Conservation (phyloP, 225 moss, liverwort and hornwort species). For the Neckera pumila region DNA sequence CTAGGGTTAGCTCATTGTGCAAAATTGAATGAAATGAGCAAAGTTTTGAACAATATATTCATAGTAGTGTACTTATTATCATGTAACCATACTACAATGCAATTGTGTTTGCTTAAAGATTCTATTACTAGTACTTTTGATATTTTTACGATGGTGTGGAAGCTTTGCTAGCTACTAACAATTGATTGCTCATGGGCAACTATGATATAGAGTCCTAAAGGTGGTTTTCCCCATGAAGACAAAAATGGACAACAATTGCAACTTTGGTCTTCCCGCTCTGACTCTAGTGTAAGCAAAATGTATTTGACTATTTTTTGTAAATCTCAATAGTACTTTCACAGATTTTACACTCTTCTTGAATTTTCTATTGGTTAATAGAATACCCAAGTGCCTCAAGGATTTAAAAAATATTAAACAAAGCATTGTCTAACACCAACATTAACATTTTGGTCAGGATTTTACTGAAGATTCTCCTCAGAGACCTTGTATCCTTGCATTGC, state of each 20-base stretch:
- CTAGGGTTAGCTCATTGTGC: not conserved
- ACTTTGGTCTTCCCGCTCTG: slow-evolving; percentile 5
- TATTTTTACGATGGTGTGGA: not conserved
- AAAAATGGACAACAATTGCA: slow-evolving; percentile 3
- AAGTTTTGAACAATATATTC: not conserved
- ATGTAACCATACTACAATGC: no score
- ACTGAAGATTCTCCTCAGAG: not conserved
- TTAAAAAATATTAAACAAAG: not conserved
- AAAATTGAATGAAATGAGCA: not conserved
- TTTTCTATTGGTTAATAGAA: not conserved
- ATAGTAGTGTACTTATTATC: not conserved
- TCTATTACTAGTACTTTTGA: not conserved
- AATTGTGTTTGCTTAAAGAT: not conserved
- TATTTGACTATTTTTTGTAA: not conserved
- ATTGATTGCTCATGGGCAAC: not conserved
- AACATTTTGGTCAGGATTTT: not conserved
- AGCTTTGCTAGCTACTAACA: not conserved
- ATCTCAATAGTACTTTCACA: not conserved
- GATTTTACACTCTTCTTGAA: not conserved
- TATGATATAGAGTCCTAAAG: slow-evolving; percentile 10
- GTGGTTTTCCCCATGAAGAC: not conserved
- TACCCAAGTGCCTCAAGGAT: not conserved
- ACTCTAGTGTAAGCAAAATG: not conserved
- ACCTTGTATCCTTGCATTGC: slow-evolving; percentile 7
- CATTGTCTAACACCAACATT: not conserved